Base-by-base conservation (phyloP, 1,139 yeast species). In the Geotrichum carabidarum region DNA sequence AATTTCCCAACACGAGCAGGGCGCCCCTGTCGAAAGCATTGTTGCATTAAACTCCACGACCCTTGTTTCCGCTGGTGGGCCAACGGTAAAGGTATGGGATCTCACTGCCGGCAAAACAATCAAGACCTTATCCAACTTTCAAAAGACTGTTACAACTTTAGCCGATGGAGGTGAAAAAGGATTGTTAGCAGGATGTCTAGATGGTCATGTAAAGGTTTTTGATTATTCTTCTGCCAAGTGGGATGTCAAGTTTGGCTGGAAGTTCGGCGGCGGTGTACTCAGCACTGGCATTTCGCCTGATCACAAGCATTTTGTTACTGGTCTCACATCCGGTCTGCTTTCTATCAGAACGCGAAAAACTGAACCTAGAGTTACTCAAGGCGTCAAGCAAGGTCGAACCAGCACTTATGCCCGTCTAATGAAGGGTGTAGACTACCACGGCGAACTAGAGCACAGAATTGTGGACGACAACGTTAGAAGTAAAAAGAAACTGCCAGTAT, bases 231-330 rank as follows among this genome's bases (percentile, higher is more conserved):
- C 84, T 30, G 74, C 85, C 48, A 75, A 80, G 59, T 93, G 95
- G 91, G 86, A 86, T 58, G 96, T 91, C 60, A 87, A 86, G 68
- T 93, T 90, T 69, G 98, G 98, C 44, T 93, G 98, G 98, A 93
- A 91, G 70, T 91, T 86, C 66, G 96, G 96, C 42, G 90, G 94
- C 14, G 95, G 95, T 44, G 96, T 93, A 0, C 75, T 93, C 62
- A 78, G 90, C 63, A 84, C 95, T 68, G 98, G 91, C 8, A 86
- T 91, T 9, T 87, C 96, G 8, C 98, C 98, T 18, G 83, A 84
- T 58, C 84, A 83, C 63, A 86, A 86, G 72, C 98, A 93, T 74
- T 79, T 93, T 60, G 97, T 88, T 38, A 88, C 95, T n/a, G 99
- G 99, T 54, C 78, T 93, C 62, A 84, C 94, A 8, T 84, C 95